These are phyloP conservation scores for Ustilago hordei DNA, from an alignment of 1,284 basidiomycete genomes.

Conservation along the genomic window DNA sequence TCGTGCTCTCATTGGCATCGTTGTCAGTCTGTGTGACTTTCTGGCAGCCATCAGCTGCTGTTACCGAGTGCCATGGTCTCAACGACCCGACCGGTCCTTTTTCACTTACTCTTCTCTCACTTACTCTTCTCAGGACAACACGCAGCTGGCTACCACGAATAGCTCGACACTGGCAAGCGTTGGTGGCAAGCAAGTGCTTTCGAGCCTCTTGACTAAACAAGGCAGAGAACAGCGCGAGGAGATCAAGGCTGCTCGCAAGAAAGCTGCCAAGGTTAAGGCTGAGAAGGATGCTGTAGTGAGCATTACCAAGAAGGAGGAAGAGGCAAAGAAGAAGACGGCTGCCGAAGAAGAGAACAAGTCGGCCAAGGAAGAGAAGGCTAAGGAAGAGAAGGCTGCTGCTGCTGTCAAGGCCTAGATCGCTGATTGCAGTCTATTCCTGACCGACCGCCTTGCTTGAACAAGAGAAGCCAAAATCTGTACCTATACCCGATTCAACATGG, in stretches of 20 bases:
- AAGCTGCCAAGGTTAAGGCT: constrained; percentile 18
- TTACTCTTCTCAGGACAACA: constrained; percentile 20
- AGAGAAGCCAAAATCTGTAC: background rate
- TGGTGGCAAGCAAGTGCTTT: constrained; percentile 42
- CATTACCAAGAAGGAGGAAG: constrained; percentile 25
- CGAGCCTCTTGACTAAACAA: constrained; percentile 41
- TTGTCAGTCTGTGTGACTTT: constrained; percentile 59
- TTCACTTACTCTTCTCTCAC: constrained; percentile 37
- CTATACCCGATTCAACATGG: background rate
- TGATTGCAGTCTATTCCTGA: background rate
- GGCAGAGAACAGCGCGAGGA: constrained; percentile 31
- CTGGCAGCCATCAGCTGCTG: constrained; percentile 61
- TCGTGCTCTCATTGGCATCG: constrained; percentile 50
- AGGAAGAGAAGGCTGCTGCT: constrained; percentile 15
- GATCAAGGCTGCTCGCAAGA: constrained; percentile 62
- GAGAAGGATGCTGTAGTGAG: constrained; percentile 24
- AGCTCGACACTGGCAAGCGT: constrained; percentile 14
- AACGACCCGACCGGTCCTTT: constrained; percentile 50
- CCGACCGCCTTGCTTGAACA: background rate
- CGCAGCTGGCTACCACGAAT: background rate
- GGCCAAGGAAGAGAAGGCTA: constrained; percentile 22
- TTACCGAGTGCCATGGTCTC: constrained; percentile 53
- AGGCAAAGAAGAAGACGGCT: constrained; percentile 18
- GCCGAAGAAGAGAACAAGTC: constrained; percentile 12
- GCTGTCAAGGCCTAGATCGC: constrained; percentile 7